Percentiles rank a stretch among this genome's conserved stretches.
These are phyloP conservation scores for Arthrinium puccinioides DNA, from an alignment of 2,329 filamentous ascomycete species.

Conservation along the genomic window DNA sequence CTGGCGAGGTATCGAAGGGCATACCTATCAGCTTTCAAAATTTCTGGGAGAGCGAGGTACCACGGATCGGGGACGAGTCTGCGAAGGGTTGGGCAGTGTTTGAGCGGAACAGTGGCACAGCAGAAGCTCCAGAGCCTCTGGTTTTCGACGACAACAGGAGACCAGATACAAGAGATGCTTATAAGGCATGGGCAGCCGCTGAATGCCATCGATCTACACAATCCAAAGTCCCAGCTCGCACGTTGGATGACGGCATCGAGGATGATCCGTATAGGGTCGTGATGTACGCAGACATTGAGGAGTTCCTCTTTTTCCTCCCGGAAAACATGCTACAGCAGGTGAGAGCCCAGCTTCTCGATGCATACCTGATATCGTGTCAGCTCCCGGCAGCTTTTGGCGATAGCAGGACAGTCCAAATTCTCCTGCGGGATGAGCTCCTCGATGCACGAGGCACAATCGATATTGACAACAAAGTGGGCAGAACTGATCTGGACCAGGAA, in stretches of 20 bases:
- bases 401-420: constrained; percentile 17
- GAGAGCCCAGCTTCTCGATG: constrained; percentile 50
- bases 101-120: constrained; percentile 24
- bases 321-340: constrained; percentile 23
- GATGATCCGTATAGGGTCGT: constrained; percentile 80
- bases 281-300: constrained; percentile 68
- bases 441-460: constrained; percentile 22
- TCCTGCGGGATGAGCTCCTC: constrained; percentile 47
- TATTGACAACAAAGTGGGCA: constrained; percentile 8
- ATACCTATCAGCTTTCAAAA: constrained; percentile 46
- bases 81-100: constrained; percentile 66
- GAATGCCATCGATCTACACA: constrained; percentile 44
- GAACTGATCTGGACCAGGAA: not conserved
- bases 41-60: constrained; percentile 83
- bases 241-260: constrained; percentile 65
- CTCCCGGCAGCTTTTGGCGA: constrained; percentile 44
- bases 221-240: constrained; percentile 60
- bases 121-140: constrained; percentile 33
- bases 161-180: constrained; percentile 33
- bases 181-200: constrained; percentile 41
- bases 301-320: constrained; percentile 50
- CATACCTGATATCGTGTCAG: constrained; percentile 62
- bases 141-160: constrained; percentile 10
- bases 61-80: constrained; percentile 67
- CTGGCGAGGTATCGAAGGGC: constrained; percentile 12